phyloP scores from a whole-genome alignment of 192 early-diverging fungal species.

The Coemansia sp. region DNA sequence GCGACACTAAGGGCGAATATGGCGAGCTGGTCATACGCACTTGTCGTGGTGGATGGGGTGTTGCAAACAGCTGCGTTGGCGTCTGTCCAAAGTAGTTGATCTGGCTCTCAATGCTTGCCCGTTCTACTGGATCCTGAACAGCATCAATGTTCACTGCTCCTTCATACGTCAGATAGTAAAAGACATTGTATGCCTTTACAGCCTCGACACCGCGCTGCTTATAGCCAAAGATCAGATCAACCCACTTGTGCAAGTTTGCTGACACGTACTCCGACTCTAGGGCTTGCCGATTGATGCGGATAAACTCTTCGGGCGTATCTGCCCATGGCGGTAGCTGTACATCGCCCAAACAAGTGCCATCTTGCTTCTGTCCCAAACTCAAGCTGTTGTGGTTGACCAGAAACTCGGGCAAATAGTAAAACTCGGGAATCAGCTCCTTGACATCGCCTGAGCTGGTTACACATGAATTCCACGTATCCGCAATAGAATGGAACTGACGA shows the following conservation, averaged over 20 bases:
- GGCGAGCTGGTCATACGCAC: constrained; percentile 7
- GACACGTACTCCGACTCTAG: constrained; percentile 87
- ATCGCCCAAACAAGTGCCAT: constrained; percentile 57
- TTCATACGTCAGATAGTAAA: constrained; percentile 96
- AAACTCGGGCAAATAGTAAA: constrained; percentile 94
- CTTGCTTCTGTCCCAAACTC: constrained; percentile 61
- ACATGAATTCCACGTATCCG: constrained; percentile 73
- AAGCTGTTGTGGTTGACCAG: constrained; percentile 71
- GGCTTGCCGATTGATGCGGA: constrained; percentile 73
- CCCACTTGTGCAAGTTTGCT: constrained; percentile 85
- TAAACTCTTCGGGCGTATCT: constrained; percentile 72
- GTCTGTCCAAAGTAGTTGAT: constrained; percentile 99
- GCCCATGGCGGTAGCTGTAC: constrained; percentile 90
- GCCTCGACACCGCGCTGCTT: constrained; percentile 89
- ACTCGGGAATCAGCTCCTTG: constrained; percentile 93
- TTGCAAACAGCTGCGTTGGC: constrained; percentile 82
- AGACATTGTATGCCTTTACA: constrained; percentile 85
- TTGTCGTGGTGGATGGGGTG: constrained; percentile 68
- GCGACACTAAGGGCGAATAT: constrained; percentile 23
- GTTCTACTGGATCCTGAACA: constrained; percentile 85
- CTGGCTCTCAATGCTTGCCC: constrained; percentile 84
- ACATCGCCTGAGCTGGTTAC: constrained; percentile 78
- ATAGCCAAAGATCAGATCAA: constrained; percentile 95
- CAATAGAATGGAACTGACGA: constrained; percentile 73
- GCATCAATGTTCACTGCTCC: constrained; percentile 91